Evolutionary conservation across 257 asterid species (phyloP).

Genomic region (Nemophila menziesii): DNA sequence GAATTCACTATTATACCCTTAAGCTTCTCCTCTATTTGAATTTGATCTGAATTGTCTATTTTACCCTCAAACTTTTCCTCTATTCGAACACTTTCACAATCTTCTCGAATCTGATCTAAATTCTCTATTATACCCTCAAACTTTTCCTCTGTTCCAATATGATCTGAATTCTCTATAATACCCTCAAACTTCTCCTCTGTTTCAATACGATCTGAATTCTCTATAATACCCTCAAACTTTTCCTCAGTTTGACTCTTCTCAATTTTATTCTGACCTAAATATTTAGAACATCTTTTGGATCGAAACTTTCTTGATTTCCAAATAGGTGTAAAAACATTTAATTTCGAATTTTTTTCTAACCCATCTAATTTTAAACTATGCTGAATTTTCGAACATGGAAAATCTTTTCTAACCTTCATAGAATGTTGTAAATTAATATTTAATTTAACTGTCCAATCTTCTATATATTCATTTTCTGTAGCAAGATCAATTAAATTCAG

Average conservation of each 20-base stretch:
- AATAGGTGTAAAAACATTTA: slow-evolving; percentile 24
- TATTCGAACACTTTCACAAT: too few relatives aligned
- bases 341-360: slow-evolving; percentile 24
- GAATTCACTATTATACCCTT: slow-evolving; percentile 16
- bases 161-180: slow-evolving; percentile 6
- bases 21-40: slow-evolving; percentile 19
- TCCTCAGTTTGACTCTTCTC: slow-evolving; percentile 10
- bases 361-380: slow-evolving; percentile 54
- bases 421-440: slow-evolving; percentile 55
- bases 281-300: slow-evolving; percentile 36
- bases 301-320: slow-evolving; percentile 83
- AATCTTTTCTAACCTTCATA: slow-evolving; percentile 50
- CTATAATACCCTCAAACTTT: slow-evolving; percentile 19
- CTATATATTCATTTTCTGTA: slow-evolving; percentile 47
- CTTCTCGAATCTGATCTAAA: too few relatives aligned
- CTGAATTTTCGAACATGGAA: slow-evolving; percentile 36
- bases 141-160: neutral
- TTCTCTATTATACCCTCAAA: too few relatives aligned
- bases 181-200: slow-evolving; percentile 18
- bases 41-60: slow-evolving; percentile 13
- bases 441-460: slow-evolving; percentile 72
- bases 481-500: slow-evolving; percentile 62
- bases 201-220: slow-evolving; percentile 13
- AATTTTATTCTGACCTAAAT: slow-evolving; percentile 19
- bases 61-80: too few relatives aligned